phyloP scores from a whole-genome alignment of 345 rosid genomes.

The Linum usitatissimum region DNA sequence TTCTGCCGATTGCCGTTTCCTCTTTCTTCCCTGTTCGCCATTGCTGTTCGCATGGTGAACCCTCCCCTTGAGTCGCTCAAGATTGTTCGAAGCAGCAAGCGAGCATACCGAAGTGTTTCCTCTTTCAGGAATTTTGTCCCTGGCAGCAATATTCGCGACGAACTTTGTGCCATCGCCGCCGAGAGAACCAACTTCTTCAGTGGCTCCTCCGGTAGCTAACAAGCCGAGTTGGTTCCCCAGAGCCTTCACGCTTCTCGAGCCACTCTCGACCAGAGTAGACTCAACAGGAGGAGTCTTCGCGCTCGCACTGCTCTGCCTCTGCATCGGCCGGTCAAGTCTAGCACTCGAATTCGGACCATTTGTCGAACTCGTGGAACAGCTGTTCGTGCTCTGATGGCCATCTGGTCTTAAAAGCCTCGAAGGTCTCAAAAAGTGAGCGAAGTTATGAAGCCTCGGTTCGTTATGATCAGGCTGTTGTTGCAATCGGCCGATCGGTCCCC shows the following conservation, averaged over 20 bases:
- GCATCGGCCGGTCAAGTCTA: slow-evolving; percentile 2
- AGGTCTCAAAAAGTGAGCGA: slow-evolving; percentile 20
- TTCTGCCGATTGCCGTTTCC: slow-evolving; percentile 29
- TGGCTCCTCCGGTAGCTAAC: slow-evolving; percentile 18
- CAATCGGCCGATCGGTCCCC: neutral
- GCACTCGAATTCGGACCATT: slow-evolving; percentile 6
- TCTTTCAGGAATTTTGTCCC: slow-evolving; percentile 3
- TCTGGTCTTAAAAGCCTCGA: slow-evolving; percentile 2
- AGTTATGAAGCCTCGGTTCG: slow-evolving; percentile 10
- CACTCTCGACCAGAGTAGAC: neutral
- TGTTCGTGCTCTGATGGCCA: neutral
- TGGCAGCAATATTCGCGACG: slow-evolving; percentile 5
- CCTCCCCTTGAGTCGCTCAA: slow-evolving; percentile 9
- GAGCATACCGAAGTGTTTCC: slow-evolving; percentile 31
- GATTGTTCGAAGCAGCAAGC: slow-evolving; percentile 35
- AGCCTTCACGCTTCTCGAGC: neutral
- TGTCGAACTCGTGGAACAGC: slow-evolving; percentile 1
- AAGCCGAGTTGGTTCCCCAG: slow-evolving; percentile 2
- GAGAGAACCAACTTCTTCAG: neutral
- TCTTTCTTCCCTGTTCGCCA: slow-evolving; percentile 16
- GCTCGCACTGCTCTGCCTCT: slow-evolving; percentile 2
- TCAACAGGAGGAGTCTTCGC: neutral
- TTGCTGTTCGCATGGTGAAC: slow-evolving; percentile 21
- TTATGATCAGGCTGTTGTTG: slow-evolving; percentile 10
- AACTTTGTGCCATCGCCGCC: neutral